phyloP scores from a whole-genome alignment of 2,329 filamentous ascomycete genomes.

The Raffaelea albimanens region DNA sequence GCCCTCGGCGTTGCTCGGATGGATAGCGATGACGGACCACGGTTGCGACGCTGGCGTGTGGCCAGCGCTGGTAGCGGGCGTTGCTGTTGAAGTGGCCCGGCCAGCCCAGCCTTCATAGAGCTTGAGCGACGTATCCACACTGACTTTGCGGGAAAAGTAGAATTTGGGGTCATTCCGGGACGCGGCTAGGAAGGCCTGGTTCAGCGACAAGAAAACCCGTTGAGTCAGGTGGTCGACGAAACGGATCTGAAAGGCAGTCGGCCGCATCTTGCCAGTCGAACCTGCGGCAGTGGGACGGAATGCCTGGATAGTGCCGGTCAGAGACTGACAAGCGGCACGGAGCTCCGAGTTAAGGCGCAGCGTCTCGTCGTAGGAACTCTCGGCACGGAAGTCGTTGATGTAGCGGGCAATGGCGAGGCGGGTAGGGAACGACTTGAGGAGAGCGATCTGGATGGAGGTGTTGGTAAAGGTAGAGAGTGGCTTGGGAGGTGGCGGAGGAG shows the following conservation, averaged over 20 bases:
- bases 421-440: conserved; percentile 31
- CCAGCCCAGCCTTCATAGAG: conserved; percentile 18
- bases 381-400: conserved; percentile 35
- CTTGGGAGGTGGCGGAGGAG: conserved; percentile 17
- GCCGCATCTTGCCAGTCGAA: conserved; percentile 6
- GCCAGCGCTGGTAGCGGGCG: not conserved
- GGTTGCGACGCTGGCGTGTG: no score
- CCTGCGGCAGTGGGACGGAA: conserved; percentile 13
- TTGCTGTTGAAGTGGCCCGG: not conserved
- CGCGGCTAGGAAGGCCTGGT: conserved; percentile 37
- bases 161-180: conserved; percentile 36
- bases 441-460: conserved; percentile 38
- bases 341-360: conserved; percentile 36
- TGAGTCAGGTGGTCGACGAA: conserved; percentile 33
- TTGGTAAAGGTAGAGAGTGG: conserved; percentile 28
- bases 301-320: conserved; percentile 22
- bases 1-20: conserved; percentile 10
- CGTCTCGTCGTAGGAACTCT: conserved; percentile 36
- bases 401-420: conserved; percentile 34
- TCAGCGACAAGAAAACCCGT: conserved; percentile 42
- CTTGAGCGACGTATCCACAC: conserved; percentile 29
- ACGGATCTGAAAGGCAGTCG: conserved; percentile 29
- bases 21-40: not conserved
- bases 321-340: conserved; percentile 25
- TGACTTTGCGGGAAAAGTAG: conserved; percentile 44